These are phyloP conservation scores for Arthrobotrys sinensis DNA, from an alignment of 2,329 filamentous ascomycete genomes.

Conservation along the genomic window DNA sequence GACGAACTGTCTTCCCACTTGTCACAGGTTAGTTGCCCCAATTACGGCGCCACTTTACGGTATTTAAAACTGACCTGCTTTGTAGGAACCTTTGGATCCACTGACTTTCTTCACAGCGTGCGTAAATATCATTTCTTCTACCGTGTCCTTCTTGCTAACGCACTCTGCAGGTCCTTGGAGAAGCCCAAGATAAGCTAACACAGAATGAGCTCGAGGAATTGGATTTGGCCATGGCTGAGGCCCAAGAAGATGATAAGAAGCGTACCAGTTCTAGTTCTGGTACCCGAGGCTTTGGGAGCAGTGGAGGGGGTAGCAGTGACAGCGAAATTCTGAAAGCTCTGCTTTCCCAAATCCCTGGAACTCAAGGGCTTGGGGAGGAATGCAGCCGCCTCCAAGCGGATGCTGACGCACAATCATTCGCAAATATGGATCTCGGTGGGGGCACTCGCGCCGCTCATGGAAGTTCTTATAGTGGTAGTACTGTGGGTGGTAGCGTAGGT, in stretches of 20 bases:
- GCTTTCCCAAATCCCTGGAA: slow-evolving; percentile 82
- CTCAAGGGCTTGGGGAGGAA: slow-evolving; percentile 81
- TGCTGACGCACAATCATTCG: slow-evolving; percentile 81
- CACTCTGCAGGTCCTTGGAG: slow-evolving; percentile 70
- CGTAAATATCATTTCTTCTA: neutral
- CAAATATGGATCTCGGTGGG: slow-evolving; percentile 76
- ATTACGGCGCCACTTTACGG: slow-evolving; percentile 73
- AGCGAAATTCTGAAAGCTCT: slow-evolving; percentile 84
- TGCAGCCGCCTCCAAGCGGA: slow-evolving; percentile 83
- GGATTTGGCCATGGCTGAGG: slow-evolving; percentile 80
- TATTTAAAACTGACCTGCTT: slow-evolving; percentile 65
- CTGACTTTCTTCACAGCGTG: slow-evolving; percentile 85
- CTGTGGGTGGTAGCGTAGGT: neutral
- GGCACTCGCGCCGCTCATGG: slow-evolving; percentile 57
- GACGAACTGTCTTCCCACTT: slow-evolving; percentile 79
- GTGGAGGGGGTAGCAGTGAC: slow-evolving; percentile 57
- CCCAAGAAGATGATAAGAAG: slow-evolving; percentile 70
- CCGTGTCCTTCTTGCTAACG: neutral
- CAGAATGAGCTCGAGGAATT: slow-evolving; percentile 88
- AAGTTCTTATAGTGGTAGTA: slow-evolving; percentile 1
- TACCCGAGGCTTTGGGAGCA: slow-evolving; percentile 44
- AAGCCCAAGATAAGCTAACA: slow-evolving; percentile 86
- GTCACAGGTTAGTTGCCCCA: slow-evolving; percentile 73
- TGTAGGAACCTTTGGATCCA: slow-evolving; percentile 78
- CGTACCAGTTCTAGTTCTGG: slow-evolving; percentile 53